These are phyloP conservation scores for Mrakia gelida DNA, from an alignment of 768 basidiomycete species.

Conservation along the genomic window DNA sequence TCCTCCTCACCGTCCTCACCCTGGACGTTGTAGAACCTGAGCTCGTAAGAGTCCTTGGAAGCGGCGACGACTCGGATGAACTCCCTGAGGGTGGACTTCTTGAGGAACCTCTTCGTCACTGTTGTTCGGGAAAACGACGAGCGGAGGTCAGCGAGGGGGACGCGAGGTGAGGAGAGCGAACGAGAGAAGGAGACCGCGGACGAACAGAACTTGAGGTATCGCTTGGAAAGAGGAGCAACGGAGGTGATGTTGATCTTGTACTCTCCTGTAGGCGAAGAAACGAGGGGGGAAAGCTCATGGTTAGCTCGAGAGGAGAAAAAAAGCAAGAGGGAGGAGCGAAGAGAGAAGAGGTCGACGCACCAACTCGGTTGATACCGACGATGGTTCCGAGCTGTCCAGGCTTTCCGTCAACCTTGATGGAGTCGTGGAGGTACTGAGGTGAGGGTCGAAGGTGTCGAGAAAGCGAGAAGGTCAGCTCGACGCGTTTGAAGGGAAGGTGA, in stretches of 20 bases:
- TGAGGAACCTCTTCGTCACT: constrained; percentile 33
- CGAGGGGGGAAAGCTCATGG: not conserved
- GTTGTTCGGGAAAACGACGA: not conserved
- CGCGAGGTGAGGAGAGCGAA: not conserved
- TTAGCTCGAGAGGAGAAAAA: not conserved
- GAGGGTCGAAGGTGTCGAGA: too few relatives aligned
- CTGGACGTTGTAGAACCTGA: constrained; percentile 65
- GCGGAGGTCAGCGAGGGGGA: not conserved
- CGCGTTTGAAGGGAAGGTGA: not conserved
- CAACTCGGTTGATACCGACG: constrained; percentile 80
- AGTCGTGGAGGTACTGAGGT: constrained; percentile 32
- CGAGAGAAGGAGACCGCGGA: not conserved
- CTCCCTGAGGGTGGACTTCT: constrained; percentile 32
- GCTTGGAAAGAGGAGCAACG: constrained; percentile 77
- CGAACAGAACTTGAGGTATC: constrained; percentile 32
- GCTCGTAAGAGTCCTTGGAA: constrained; percentile 85
- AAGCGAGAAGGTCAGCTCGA: not conserved
- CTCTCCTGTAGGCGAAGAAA: constrained; percentile 41
- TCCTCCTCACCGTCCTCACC: constrained; percentile 28
- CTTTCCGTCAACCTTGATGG: constrained; percentile 40
- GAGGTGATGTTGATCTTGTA: constrained; percentile 80
- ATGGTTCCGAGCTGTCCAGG: constrained; percentile 54
- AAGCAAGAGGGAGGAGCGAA: not conserved
- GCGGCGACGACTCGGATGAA: constrained; percentile 71
- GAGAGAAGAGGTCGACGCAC: constrained; percentile 49